These are phyloP conservation scores for Phytophthora uliginosa DNA, from an alignment of 352 stramenopile species.

Conservation along the genomic window DNA sequence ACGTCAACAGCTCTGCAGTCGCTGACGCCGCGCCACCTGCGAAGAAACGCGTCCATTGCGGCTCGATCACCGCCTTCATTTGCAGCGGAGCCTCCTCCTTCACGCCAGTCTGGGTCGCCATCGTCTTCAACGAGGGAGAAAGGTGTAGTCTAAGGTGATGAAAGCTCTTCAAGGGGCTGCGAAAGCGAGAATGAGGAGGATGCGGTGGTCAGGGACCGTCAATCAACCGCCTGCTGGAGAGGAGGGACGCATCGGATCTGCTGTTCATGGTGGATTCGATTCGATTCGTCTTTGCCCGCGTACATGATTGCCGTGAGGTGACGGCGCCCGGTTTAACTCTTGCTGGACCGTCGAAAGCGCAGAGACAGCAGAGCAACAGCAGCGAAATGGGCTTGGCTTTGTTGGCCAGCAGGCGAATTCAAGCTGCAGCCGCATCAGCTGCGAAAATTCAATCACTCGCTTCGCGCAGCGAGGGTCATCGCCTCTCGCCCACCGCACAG, in stretches of 20 bases:
- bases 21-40: conserved; percentile 73
- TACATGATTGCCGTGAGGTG: neutral
- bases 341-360: conserved; percentile 17
- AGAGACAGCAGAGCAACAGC: conserved; percentile 4
- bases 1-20: conserved; percentile 82
- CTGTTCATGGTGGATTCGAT: conserved; percentile 20
- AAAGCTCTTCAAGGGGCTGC: conserved; percentile 6
- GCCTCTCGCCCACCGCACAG: neutral
- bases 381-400: conserved; percentile 40
- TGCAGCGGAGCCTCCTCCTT: conserved; percentile 49
- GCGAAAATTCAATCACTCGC: conserved; percentile 30
- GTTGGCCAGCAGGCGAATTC: conserved; percentile 2
- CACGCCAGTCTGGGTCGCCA: conserved; percentile 42
- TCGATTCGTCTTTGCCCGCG: conserved; percentile 28
- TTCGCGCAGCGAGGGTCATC: conserved; percentile 18
- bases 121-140: conserved; percentile 17
- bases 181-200: conserved; percentile 33
- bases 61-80: conserved; percentile 56
- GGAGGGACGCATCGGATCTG: conserved; percentile 38
- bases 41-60: conserved; percentile 78
- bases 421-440: conserved; percentile 23
- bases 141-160: conserved; percentile 4
- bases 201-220: conserved; percentile 24
- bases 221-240: conserved; percentile 14
- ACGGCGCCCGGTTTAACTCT: conserved; percentile 16